Conservation (phyloP, 805 yeast species). For the Schwanniomyces pseudopolymorphus region DNA sequence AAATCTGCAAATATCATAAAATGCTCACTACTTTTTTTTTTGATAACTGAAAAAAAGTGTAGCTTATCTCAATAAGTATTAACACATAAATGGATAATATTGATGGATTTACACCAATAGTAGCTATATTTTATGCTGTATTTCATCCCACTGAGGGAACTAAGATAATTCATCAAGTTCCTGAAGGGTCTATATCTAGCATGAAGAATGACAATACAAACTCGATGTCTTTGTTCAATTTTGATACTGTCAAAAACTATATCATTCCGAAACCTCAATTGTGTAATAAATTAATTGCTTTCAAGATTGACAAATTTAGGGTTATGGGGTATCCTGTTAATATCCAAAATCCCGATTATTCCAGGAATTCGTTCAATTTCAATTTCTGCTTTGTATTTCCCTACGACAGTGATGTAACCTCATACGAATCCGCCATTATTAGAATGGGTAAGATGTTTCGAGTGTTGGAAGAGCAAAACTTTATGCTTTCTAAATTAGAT, state of each 20-base stretch:
- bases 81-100: slow-evolving; percentile 25
- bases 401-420: slow-evolving; percentile 74
- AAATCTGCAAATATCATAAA: background rate
- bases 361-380: slow-evolving; percentile 89
- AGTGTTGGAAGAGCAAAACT: slow-evolving; percentile 87
- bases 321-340: slow-evolving; percentile 89
- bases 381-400: slow-evolving; percentile 91
- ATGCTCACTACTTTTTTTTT: background rate
- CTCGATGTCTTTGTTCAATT: slow-evolving; percentile 51
- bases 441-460: slow-evolving; percentile 86
- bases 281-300: slow-evolving; percentile 77
- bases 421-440: slow-evolving; percentile 82
- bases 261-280: slow-evolving; percentile 91
- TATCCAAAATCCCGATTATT: slow-evolving; percentile 69
- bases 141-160: slow-evolving; percentile 97
- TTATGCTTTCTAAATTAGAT: slow-evolving; percentile 58
- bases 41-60: background rate
- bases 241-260: slow-evolving; percentile 84
- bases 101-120: slow-evolving; percentile 83
- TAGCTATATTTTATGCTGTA: slow-evolving; percentile 83
- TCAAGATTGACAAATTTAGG: slow-evolving; percentile 67
- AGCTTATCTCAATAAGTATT: background rate
- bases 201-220: slow-evolving; percentile 22
- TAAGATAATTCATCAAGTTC: slow-evolving; percentile 87
- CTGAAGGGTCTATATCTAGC: slow-evolving; percentile 60